These are phyloP conservation scores for Salvia rosmarinus DNA, from an alignment of 257 asterid genomes.

Conservation along the genomic window DNA sequence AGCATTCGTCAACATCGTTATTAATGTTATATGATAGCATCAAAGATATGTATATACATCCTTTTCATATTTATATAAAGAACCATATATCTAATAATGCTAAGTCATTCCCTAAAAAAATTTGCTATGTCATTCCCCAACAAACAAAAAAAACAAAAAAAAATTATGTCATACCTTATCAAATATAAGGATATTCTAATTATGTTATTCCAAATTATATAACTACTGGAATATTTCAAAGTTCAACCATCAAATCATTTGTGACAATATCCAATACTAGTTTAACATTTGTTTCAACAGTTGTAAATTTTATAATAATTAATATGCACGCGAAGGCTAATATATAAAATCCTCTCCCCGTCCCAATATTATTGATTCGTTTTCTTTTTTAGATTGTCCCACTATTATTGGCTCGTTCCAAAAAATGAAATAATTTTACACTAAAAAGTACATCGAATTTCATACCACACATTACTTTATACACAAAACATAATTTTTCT, in stretches of 20 bases:
- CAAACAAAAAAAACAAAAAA: too few species aligned
- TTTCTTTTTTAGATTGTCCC: too few species aligned
- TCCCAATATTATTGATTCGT: too few species aligned
- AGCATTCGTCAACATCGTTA: conserved; percentile 22
- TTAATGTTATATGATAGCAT: neutral
- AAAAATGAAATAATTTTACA: too few species aligned
- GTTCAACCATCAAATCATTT: neutral
- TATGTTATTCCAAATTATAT: neutral
- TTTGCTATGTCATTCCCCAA: too few species aligned
- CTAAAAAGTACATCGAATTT: too few species aligned
- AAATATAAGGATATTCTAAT: neutral
- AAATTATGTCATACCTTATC: neutral
- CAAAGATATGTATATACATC: neutral
- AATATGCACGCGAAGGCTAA: neutral
- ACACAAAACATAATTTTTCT: too few species aligned
- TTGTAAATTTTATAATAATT: neutral
- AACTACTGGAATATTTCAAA: neutral
- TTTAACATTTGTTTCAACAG: neutral
- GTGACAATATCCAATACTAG: neutral
- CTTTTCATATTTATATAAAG: neutral
- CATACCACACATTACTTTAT: too few species aligned
- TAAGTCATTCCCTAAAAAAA: too few species aligned
- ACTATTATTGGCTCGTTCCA: too few species aligned
- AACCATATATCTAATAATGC: neutral
- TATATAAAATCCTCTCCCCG: too few species aligned